Percentiles rank a stretch among this genome's conserved stretches.
These are phyloP conservation scores for Sclerotinia trifoliorum DNA, from an alignment of 2,329 filamentous ascomycete species.

Conservation along the genomic window DNA sequence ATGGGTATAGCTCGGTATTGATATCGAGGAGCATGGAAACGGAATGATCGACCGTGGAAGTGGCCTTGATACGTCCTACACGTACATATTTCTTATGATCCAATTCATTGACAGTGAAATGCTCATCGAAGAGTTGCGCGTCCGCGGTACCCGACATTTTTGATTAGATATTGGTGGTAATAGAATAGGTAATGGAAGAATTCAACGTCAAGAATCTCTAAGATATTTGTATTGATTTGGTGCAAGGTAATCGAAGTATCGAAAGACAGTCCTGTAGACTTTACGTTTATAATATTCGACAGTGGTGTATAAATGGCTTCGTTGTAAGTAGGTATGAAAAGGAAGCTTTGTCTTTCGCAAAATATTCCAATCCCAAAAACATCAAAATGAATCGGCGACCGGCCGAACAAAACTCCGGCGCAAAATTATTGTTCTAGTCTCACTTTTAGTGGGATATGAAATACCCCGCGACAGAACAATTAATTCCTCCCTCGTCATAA, in stretches of 20 bases:
- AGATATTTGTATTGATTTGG: background rate
- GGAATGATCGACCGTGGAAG: slow-evolving; percentile 65
- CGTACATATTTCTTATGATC: slow-evolving; percentile 93
- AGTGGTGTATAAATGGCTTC: slow-evolving; percentile 16
- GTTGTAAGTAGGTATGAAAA: background rate
- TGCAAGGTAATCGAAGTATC: background rate
- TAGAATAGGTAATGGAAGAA: slow-evolving; percentile 14
- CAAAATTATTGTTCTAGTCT: slow-evolving; percentile 8
- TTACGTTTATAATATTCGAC: background rate
- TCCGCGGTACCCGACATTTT: slow-evolving; percentile 69
- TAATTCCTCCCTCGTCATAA: slow-evolving; percentile 3
- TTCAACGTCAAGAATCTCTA: background rate
- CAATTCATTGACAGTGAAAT: slow-evolving; percentile 76
- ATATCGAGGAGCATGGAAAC: slow-evolving; percentile 85
- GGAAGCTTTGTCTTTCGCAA: slow-evolving; percentile 18
- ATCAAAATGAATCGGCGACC: slow-evolving; percentile 9
- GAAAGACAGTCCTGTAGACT: background rate
- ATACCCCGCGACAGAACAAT: slow-evolving; percentile 10
- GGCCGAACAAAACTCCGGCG: slow-evolving; percentile 14
- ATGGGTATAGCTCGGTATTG: slow-evolving; percentile 88
- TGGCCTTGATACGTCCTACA: slow-evolving; percentile 79
- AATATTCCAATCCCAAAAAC: slow-evolving; percentile 17
- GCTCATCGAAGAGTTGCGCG: slow-evolving; percentile 90
- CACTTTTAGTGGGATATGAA: slow-evolving; percentile 1
- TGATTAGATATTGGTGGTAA: slow-evolving; percentile 68